A percentile compares a stretch with the other conserved stretches of the same genome.
These are phyloP conservation scores for Penicillium hordei DNA, from an alignment of 2,329 filamentous ascomycete species.

Conservation along the genomic window DNA sequence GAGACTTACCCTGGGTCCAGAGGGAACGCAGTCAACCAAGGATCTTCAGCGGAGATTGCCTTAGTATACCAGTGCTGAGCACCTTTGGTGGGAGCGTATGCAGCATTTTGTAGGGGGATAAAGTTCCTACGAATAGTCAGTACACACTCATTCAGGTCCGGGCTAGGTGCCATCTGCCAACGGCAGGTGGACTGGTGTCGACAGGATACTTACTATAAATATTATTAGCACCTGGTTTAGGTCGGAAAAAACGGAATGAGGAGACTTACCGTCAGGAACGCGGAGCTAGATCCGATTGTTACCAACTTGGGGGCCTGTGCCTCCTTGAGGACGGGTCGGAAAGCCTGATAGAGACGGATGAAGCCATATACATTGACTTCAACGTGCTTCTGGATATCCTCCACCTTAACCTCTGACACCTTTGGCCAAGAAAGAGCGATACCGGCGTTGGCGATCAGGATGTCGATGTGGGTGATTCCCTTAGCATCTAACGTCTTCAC, in stretches of 20 bases:
- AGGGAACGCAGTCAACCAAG: not conserved
- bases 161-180: not conserved
- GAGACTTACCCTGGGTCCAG: not conserved
- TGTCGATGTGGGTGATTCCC: not conserved
- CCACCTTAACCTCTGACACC: not conserved
- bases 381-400: not conserved
- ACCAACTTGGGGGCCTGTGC: not conserved
- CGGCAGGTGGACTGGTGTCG: not conserved
- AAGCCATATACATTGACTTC: not conserved
- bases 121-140: not conserved
- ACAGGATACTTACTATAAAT: not conserved
- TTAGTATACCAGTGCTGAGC: not conserved
- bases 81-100: not conserved
- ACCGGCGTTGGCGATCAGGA: not conserved
- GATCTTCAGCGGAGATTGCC: not conserved
- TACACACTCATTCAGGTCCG: not conserved
- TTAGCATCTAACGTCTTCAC: not conserved
- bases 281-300: not conserved
- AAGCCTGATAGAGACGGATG: not conserved
- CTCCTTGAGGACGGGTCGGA: not conserved
- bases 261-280: not conserved
- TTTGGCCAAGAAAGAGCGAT: not conserved
- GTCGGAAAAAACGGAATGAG: accelerated
- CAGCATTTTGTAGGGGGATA: not conserved
- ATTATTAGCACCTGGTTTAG: not conserved